Evolutionary conservation across 306 rosid genomes (phyloP).

Genomic region (Carpinus viminea): DNA sequence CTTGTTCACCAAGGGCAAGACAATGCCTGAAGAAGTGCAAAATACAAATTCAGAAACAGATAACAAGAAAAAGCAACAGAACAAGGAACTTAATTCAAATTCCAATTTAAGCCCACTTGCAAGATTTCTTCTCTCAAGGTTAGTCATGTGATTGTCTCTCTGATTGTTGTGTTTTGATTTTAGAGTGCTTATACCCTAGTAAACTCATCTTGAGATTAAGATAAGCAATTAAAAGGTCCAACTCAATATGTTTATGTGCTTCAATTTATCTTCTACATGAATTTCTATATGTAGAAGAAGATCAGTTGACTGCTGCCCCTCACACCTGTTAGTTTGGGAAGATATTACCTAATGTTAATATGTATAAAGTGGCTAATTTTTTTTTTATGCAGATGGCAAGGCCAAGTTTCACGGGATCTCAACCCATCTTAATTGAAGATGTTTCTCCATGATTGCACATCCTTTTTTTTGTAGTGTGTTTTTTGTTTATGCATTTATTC

Average conservation of each 20-base stretch:
- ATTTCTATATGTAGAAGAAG: no score
- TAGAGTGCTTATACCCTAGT: not conserved
- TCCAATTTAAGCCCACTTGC: slow-evolving; percentile 92
- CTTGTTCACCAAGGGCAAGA: slow-evolving; percentile 51
- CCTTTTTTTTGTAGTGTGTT: slow-evolving; percentile 44
- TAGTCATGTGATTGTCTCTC: slow-evolving; percentile 29
- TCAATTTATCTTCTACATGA: no score
- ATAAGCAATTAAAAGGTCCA: not conserved
- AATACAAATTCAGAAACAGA: slow-evolving; percentile 45
- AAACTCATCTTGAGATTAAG: not conserved
- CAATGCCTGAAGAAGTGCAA: slow-evolving; percentile 50
- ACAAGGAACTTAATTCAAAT: slow-evolving; percentile 63
- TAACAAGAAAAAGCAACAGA: slow-evolving; percentile 60
- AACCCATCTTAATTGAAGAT: slow-evolving; percentile 57
- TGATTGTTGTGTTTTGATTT: not conserved
- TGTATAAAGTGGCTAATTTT: slow-evolving; percentile 21
- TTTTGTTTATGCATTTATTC: slow-evolving; percentile 40
- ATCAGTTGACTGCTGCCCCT: not conserved
- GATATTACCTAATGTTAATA: not conserved
- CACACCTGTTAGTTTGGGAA: not conserved
- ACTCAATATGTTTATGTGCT: not conserved
- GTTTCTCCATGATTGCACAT: slow-evolving; percentile 13
- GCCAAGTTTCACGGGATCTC: slow-evolving; percentile 79
- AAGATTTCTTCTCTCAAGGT: slow-evolving; percentile 97
- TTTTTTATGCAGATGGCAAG: slow-evolving; percentile 90